These are phyloP conservation scores for Atkinsonella texensis DNA, from an alignment of 2,329 filamentous ascomycete genomes.

Conservation along the genomic window DNA sequence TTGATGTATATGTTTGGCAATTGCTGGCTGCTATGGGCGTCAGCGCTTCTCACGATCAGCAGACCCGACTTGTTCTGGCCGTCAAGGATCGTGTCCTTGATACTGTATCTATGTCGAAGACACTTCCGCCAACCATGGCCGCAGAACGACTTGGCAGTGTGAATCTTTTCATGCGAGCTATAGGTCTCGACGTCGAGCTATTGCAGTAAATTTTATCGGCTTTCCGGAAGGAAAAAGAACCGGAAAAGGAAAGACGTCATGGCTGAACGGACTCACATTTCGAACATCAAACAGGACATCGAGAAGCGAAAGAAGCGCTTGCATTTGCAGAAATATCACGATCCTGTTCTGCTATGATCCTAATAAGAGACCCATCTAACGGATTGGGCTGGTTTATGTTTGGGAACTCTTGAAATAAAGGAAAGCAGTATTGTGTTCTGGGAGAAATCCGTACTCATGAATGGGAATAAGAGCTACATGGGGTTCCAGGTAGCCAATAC, in stretches of 20 bases:
- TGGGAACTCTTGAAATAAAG: neutral
- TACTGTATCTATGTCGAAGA: constrained; percentile 80
- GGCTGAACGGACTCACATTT: constrained; percentile 5
- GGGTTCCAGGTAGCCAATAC: neutral
- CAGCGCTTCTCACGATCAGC: constrained; percentile 84
- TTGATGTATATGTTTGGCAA: constrained; percentile 97
- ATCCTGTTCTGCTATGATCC: neutral
- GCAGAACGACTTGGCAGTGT: constrained; percentile 78
- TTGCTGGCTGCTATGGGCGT: constrained; percentile 93
- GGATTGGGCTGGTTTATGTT: constrained; percentile 6
- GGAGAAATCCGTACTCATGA: neutral
- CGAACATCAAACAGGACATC: neutral
- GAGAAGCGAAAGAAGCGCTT: neutral
- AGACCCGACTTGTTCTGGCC: constrained; percentile 84
- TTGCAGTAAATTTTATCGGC: constrained; percentile 24
- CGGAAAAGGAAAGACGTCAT: neutral
- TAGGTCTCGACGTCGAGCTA: constrained; percentile 90
- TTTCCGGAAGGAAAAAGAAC: neutral
- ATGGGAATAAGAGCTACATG: neutral
- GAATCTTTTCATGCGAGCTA: constrained; percentile 96
- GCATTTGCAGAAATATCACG: neutral
- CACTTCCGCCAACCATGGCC: constrained; percentile 75
- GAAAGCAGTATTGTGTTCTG: neutral
- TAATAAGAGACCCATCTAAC: neutral
- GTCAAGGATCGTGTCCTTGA: constrained; percentile 98